phyloP scores from a whole-genome alignment of 2,329 filamentous ascomycete genomes.

The Ampelomyces quisqualis region DNA sequence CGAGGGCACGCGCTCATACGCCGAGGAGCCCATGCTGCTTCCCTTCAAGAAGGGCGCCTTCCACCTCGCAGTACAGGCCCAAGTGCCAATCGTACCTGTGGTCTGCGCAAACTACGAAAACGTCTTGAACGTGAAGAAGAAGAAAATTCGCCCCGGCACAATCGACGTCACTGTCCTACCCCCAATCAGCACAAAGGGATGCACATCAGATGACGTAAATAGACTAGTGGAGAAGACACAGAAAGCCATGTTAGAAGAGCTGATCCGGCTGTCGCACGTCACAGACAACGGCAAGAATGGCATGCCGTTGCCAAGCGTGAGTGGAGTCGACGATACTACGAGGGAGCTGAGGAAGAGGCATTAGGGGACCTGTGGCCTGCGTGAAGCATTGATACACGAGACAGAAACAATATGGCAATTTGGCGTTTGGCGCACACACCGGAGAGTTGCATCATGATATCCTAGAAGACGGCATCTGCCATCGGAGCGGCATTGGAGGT shows the following conservation, averaged over 20 bases:
- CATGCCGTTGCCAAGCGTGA: constrained; percentile 26
- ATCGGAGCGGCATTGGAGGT: neutral
- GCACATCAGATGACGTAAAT: constrained; percentile 40
- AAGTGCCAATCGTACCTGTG: constrained; percentile 87
- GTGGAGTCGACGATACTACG: constrained; percentile 18
- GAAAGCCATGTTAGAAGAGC: constrained; percentile 42
- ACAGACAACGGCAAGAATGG: constrained; percentile 23
- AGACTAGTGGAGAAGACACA: constrained; percentile 33
- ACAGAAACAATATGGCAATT: neutral
- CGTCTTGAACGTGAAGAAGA: constrained; percentile 49
- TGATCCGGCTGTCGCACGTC: constrained; percentile 37
- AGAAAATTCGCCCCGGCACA: constrained; percentile 45
- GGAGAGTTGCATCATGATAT: neutral
- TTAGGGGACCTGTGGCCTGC: constrained; percentile 5
- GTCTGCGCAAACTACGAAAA: constrained; percentile 55
- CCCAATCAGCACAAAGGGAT: constrained; percentile 39
- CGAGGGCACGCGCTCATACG: constrained; percentile 91
- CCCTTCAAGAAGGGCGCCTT: constrained; percentile 99
- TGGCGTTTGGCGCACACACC: constrained; percentile 1
- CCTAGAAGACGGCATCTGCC: neutral
- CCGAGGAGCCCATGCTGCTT: constrained; percentile 74
- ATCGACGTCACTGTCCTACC: constrained; percentile 57
- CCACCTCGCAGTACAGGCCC: constrained; percentile 89
- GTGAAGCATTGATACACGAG: too few relatives aligned
- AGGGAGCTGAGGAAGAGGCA: constrained; percentile 33